phyloP scores from a whole-genome alignment of 2,329 filamentous ascomycete genomes.

The Neopestalotiopsis rosae region DNA sequence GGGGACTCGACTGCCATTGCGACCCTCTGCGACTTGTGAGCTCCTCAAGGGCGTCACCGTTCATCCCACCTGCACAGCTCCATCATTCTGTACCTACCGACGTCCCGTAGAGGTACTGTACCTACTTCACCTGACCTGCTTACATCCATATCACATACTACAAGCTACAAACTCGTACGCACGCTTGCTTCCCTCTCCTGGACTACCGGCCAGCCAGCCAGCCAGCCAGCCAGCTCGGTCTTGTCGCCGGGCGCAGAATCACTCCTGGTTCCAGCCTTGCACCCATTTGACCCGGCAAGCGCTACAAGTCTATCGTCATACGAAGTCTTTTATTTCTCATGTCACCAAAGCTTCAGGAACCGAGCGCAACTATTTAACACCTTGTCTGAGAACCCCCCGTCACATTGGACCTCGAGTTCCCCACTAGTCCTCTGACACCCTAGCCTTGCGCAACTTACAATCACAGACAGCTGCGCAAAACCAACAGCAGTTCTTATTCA shows the following conservation, averaged over 20 bases:
- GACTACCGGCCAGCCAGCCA: conserved; percentile 14
- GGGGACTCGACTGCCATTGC: conserved; percentile 38
- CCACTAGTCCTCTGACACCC: conserved; percentile 20
- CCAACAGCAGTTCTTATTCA: conserved; percentile 11
- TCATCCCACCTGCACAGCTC: conserved; percentile 32
- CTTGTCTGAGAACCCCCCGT: conserved; percentile 35
- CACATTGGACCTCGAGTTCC: conserved; percentile 17
- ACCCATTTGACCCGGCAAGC: conserved; percentile 33
- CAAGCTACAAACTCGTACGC: not conserved
- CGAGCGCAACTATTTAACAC: conserved; percentile 47
- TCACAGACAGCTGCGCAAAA: conserved; percentile 20
- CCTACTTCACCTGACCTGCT: conserved; percentile 13
- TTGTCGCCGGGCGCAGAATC: conserved; percentile 33
- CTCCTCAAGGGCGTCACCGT: conserved; percentile 35
- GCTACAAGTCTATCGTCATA: conserved; percentile 42
- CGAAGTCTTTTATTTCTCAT: conserved; percentile 49
- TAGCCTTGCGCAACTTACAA: conserved; percentile 20
- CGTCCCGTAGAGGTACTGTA: conserved; percentile 29
- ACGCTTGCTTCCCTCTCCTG: not conserved
- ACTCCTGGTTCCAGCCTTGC: conserved; percentile 30
- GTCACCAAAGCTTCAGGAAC: conserved; percentile 33
- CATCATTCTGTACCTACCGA: conserved; percentile 22
- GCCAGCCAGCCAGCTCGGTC: conserved; percentile 32
- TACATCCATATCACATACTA: not conserved
- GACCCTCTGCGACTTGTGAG: conserved; percentile 35